These are phyloP conservation scores for Psidium guajava DNA, from an alignment of 345 rosid species.

Conservation along the genomic window DNA sequence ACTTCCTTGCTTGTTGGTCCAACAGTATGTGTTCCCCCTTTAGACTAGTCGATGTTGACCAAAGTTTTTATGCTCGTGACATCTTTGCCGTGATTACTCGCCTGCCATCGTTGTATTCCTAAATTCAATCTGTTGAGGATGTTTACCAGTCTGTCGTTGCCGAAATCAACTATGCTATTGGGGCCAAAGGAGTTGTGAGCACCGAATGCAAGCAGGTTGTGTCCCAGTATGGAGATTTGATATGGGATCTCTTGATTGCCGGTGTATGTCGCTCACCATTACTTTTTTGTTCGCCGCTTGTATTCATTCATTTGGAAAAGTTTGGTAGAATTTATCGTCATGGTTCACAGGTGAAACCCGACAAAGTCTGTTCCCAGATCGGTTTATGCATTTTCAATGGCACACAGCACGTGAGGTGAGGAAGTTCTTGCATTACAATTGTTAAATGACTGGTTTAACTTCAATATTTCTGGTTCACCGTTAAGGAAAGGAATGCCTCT, in stretches of 20 bases:
- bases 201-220: constrained; percentile 64
- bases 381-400: constrained; percentile 40
- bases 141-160: constrained; percentile 42
- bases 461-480: background rate
- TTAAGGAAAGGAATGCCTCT: background rate
- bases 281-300: background rate
- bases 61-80: background rate
- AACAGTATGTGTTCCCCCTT: constrained; percentile 24
- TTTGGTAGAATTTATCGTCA: background rate
- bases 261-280: constrained; percentile 26
- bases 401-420: constrained; percentile 20
- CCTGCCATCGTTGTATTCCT: background rate
- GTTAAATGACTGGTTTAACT: background rate
- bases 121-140: background rate
- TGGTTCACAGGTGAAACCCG: constrained; percentile 38
- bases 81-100: background rate
- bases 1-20: constrained; percentile 79
- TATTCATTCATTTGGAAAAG: background rate
- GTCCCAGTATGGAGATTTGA: constrained; percentile 53
- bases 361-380: constrained; percentile 44
- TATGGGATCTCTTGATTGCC: constrained; percentile 64
- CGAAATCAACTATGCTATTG: constrained; percentile 73
- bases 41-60: background rate
- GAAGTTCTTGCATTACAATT: background rate
- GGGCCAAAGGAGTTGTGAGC: constrained; percentile 58